phyloP scores from a whole-genome alignment of 495 filamentous ascomycete genomes.

The Tetracladium setigerum region DNA sequence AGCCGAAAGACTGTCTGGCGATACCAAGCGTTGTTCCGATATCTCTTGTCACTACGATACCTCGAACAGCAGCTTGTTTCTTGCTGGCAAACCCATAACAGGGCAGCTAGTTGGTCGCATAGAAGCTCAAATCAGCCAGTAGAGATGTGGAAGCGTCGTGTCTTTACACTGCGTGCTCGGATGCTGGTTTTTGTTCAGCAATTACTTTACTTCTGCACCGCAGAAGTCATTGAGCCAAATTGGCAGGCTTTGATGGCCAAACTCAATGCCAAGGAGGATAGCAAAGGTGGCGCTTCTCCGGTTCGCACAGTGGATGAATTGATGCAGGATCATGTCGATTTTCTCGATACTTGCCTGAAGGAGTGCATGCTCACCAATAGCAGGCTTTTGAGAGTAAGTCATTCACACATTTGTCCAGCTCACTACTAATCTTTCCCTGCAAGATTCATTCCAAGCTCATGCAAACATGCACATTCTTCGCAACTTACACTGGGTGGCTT shows the following conservation, averaged over 20 bases:
- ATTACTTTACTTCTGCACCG: slow-evolving; percentile 89
- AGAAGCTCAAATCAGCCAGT: slow-evolving; percentile 63
- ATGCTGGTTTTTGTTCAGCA: slow-evolving; percentile 98
- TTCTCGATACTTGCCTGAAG: slow-evolving; percentile 93
- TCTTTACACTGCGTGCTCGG: slow-evolving; percentile 83
- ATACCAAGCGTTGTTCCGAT: slow-evolving; percentile 93
- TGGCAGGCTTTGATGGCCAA: slow-evolving; percentile 88
- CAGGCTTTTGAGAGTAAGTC: slow-evolving; percentile 76
- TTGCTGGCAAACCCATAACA: slow-evolving; percentile 85
- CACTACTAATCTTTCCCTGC: slow-evolving; percentile 1
- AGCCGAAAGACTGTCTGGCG: slow-evolving; percentile 91
- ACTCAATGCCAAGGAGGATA: slow-evolving; percentile 46
- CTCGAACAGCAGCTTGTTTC: slow-evolving; percentile 76
- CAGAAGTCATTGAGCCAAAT: slow-evolving; percentile 96
- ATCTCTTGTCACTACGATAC: slow-evolving; percentile 80
- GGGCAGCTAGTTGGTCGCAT: slow-evolving; percentile 76
- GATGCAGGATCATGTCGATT: slow-evolving; percentile 99
- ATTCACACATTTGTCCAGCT: neutral
- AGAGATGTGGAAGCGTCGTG: slow-evolving; percentile 87
- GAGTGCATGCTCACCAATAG: slow-evolving; percentile 98
- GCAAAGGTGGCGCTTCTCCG: slow-evolving; percentile 31
- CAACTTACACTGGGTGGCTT: slow-evolving; percentile 73
- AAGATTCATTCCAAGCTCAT: slow-evolving; percentile 95
- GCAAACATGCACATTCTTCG: slow-evolving; percentile 87
- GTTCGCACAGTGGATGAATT: slow-evolving; percentile 84